Base-by-base conservation (phyloP, 1,139 yeast species). In the Hansenula anomala region DNA sequence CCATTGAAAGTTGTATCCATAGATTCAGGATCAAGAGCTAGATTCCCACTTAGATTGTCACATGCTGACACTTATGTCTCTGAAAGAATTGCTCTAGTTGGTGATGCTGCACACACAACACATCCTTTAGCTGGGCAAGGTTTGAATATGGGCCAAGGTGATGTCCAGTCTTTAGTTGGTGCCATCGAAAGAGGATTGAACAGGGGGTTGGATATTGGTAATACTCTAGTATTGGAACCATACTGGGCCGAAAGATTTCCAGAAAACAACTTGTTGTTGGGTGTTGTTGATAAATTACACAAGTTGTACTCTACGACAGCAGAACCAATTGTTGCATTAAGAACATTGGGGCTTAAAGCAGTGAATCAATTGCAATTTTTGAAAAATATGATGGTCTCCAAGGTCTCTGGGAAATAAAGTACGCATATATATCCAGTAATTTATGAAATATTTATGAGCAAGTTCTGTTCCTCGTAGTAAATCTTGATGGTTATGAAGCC, bases 71-170 rank as follows among this genome's bases (percentile, higher is more conserved):
- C 86, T 1, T 92, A 94, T 57, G 78, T 87, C 14, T 77, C 79
- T 1, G 90, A 86, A 6, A 71, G 98, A 49, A 75, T 90, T 26
- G 98, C 97, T 0, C 67, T 92, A 17, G 84, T 92, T 10, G 98
- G 99, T 17, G 99, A 92, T 62, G 98, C 99, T 1, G 98, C 97
- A 0, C 99, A 92, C 52, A 84, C 97, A 0, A 87, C 96, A 1
- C 98, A 92, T 59, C 98, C 99, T 3, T 69, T 92, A 43, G 97
- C 97, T 2, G 99, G 99, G 5, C 98, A 94, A 63, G 98, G 99
- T 14, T 73, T 92, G 44, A 92, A 92, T 59, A 89, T 92, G 96
- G 98, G 98, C n/a, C 97, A 90, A 59, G 80, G 84, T 27, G 99
- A 92, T 56, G 96, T 87, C 3, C 80, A 80, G 41, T 68, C 81